Evolutionary conservation across 169 alveolate genomes (phyloP), one percentile per base, ranked within the genome.

Genomic region (Eimeria nieschulzi): DNA sequence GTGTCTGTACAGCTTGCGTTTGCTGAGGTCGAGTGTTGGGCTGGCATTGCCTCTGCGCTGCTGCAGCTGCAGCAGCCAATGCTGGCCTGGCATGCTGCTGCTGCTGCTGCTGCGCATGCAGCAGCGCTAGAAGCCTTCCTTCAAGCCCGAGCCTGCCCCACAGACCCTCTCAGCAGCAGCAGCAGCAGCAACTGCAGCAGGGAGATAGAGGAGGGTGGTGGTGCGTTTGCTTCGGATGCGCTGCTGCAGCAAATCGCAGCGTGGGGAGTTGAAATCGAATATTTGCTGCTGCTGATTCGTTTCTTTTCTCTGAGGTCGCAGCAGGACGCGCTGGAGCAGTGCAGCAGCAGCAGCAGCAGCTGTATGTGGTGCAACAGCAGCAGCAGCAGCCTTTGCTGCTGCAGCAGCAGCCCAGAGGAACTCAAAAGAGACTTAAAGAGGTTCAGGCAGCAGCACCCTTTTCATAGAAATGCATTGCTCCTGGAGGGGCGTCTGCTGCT

Each of bases 401-500:
- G 73, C 73, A 10, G 73, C 17, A 64, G 25, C 73, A 13, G 33
- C 33, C 26, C 7, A 9, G 73, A 64, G 23, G 73, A 64, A 23
- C 73, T 64, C 9, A 12, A 23, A 12, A 64, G 73, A 19, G 73
- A 64, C 73, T 7, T 64, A 23, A 12, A 64, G 73, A 12, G 23
- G 23, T 64, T 64, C 73, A 9, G 73, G 25, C 73, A 64, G 73
- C 17, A 19, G 73, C 73, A 64, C 9, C 73, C 73, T 23, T 64
- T 64, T 23, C 23, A 64, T n/a, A 9, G 73, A 9, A 64, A 64
- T 23, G 73, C 73, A 7, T 64, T 64, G 73, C 17, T 64, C 33
- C 73, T 64, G 73, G 73, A 64, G 73, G 73, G 73, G 25, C 73
- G 73, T 12, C 73, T 64, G 73, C 73, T 64, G 73, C 73, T 64